Conservation (phyloP, 345 rosid genomes). For the Eucalyptus virginea region DNA sequence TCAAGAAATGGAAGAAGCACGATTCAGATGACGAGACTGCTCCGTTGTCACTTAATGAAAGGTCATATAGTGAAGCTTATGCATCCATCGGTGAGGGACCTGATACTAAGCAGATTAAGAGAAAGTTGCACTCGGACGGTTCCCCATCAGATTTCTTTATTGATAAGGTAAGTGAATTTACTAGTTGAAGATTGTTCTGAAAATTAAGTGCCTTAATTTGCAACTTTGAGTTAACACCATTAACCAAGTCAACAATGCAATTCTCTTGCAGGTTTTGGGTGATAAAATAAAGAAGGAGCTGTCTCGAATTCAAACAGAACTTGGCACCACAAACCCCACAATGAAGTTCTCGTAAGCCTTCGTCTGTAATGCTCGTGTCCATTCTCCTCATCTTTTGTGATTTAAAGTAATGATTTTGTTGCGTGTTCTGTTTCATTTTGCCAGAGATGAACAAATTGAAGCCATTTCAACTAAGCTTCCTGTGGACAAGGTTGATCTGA, state of each 20-base stretch:
- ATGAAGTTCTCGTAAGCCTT: constrained; percentile 52
- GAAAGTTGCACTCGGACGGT: constrained; percentile 49
- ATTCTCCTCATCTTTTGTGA: neutral
- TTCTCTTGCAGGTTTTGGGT: constrained; percentile 35
- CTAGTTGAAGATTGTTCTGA: neutral
- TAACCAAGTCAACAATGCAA: neutral
- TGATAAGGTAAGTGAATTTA: constrained; percentile 35
- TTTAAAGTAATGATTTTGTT: neutral
- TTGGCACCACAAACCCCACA: constrained; percentile 37
- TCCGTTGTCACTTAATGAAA: constrained; percentile 46
- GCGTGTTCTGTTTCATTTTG: neutral
- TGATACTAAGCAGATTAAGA: constrained; percentile 51
- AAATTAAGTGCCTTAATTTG: neutral
- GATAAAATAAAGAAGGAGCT: constrained; percentile 68
- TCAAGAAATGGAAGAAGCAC: constrained; percentile 54
- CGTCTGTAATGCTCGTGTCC: neutral
- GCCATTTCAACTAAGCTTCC: constrained; percentile 77
- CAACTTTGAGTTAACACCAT: neutral
- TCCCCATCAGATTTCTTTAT: constrained; percentile 66
- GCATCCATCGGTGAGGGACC: constrained; percentile 47
- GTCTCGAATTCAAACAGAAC: constrained; percentile 51
- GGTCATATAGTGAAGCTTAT: constrained; percentile 28
- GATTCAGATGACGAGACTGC: constrained; percentile 54
- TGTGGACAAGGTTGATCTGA: constrained; percentile 54
- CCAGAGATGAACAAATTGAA: constrained; percentile 63